phyloP scores from a whole-genome alignment of 2,329 filamentous ascomycete genomes.

The Paracamarosporium sp. region DNA sequence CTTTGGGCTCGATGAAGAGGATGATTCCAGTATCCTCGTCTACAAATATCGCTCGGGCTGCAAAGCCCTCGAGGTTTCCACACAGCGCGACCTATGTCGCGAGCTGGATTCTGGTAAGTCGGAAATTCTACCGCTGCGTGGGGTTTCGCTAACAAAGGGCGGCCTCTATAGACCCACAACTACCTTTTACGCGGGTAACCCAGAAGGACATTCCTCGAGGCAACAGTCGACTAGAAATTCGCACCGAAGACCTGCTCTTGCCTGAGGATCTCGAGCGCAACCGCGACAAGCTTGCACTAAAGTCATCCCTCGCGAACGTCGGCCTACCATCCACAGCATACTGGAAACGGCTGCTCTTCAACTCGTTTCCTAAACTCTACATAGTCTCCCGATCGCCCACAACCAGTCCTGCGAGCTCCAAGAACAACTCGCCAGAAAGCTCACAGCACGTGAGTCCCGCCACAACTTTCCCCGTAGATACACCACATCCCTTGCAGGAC shows the following conservation, averaged over 20 bases:
- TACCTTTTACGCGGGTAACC: constrained; percentile 52
- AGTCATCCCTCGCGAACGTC: constrained; percentile 56
- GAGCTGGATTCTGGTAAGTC: constrained; percentile 44
- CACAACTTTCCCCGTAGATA: constrained; percentile 40
- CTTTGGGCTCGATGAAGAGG: constrained; percentile 53
- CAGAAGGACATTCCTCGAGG: constrained; percentile 55
- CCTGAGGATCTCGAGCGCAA: constrained; percentile 45
- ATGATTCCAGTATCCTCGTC: constrained; percentile 52
- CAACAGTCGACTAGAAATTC: constrained; percentile 54
- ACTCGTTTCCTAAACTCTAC: constrained; percentile 56
- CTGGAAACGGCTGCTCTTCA: constrained; percentile 54
- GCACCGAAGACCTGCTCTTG: constrained; percentile 51
- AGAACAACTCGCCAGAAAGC: constrained; percentile 46
- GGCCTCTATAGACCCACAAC: constrained; percentile 45
- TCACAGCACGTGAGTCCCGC: constrained; percentile 46
- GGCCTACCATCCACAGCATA: constrained; percentile 53
- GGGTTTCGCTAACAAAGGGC: constrained; percentile 25
- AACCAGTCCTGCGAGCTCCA: constrained; percentile 41
- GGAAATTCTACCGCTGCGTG: neutral
- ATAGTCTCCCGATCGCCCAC: constrained; percentile 53
- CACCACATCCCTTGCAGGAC: constrained; percentile 30
- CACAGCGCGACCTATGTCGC: constrained; percentile 53
- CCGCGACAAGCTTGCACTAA: constrained; percentile 53
- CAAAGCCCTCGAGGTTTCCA: constrained; percentile 47
- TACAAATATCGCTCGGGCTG: constrained; percentile 53